Conservation (phyloP, 345 rosid species). For the Ceriops tagal region DNA sequence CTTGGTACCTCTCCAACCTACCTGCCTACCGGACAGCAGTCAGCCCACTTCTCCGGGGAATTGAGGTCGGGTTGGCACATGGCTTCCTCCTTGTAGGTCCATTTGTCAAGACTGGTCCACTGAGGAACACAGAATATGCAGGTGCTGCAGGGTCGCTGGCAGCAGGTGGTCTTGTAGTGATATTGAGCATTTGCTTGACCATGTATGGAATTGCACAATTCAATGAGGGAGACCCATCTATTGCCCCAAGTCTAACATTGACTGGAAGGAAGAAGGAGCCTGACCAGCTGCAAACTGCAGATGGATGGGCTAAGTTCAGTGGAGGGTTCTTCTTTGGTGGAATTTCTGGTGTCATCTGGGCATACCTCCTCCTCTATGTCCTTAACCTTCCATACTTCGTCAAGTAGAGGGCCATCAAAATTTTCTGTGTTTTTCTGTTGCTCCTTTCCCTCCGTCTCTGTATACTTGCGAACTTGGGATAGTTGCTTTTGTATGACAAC, state of each 20-base stretch:
- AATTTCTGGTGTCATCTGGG: conserved; percentile 92
- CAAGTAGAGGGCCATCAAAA: conserved; percentile 36
- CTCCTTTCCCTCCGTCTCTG: too few relatives aligned
- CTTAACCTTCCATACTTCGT: conserved; percentile 84
- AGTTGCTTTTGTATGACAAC: neutral
- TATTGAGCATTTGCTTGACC: conserved; percentile 82
- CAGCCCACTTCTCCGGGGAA: conserved; percentile 83
- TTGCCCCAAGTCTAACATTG: conserved; percentile 72
- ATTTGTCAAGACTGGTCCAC: conserved; percentile 79
- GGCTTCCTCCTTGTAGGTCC: conserved; percentile 89
- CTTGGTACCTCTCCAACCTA: conserved; percentile 95
- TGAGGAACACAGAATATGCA: conserved; percentile 79
- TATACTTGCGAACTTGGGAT: neutral
- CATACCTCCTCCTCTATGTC: conserved; percentile 81
- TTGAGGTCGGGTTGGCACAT: conserved; percentile 85
- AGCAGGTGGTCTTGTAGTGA: conserved; percentile 79
- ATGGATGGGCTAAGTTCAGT: conserved; percentile 87
- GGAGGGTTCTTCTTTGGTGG: conserved; percentile 99
- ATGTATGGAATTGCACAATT: conserved; percentile 80
- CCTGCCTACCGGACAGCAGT: conserved; percentile 94
- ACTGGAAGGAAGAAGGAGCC: conserved; percentile 95
- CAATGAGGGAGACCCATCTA: conserved; percentile 79
- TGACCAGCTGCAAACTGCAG: conserved; percentile 87
- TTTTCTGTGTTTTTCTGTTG: neutral
- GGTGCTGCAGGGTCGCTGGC: conserved; percentile 79